These are phyloP conservation scores for Metschnikowia shivogae DNA, from an alignment of 805 yeast species.

Conservation along the genomic window DNA sequence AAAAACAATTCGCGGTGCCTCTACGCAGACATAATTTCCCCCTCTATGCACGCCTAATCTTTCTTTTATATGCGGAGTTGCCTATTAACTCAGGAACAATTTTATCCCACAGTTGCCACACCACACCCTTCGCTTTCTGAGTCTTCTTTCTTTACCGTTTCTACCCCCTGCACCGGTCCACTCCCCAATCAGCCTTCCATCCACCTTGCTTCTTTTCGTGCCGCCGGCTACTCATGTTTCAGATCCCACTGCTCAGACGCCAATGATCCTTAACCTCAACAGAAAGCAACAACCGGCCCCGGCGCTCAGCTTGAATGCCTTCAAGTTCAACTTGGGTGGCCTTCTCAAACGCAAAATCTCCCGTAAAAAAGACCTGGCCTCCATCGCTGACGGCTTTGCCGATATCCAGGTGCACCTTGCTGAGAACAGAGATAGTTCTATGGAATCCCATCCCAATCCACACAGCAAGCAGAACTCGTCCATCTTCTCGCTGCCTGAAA, in stretches of 20 bases:
- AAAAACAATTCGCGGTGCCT: conserved; percentile 3
- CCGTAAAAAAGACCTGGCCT: conserved; percentile 15
- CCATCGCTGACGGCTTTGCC: conserved; percentile 8
- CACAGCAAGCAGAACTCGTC: conserved; percentile 3
- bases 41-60: conserved; percentile 5
- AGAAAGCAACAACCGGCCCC: conserved; percentile 13
- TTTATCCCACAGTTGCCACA: neutral
- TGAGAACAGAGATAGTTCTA: neutral
- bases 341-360: conserved; percentile 17
- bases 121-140: neutral
- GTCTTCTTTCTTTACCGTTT: neutral
- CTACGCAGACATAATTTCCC: neutral
- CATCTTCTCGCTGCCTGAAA: conserved; percentile 2
- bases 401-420: conserved; percentile 6
- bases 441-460: neutral
- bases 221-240: neutral
- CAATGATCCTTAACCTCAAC: conserved; percentile 14
- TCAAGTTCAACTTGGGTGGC: conserved; percentile 18
- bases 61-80: conserved; percentile 3
- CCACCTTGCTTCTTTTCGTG: neutral
- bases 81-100: neutral
- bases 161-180: neutral
- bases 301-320: conserved; percentile 1
- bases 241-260: neutral
- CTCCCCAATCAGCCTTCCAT: neutral